These are phyloP conservation scores for Physcomitrellopsis africana DNA, from an alignment of 225 moss, liverwort and hornwort genomes.

Conservation along the genomic window DNA sequence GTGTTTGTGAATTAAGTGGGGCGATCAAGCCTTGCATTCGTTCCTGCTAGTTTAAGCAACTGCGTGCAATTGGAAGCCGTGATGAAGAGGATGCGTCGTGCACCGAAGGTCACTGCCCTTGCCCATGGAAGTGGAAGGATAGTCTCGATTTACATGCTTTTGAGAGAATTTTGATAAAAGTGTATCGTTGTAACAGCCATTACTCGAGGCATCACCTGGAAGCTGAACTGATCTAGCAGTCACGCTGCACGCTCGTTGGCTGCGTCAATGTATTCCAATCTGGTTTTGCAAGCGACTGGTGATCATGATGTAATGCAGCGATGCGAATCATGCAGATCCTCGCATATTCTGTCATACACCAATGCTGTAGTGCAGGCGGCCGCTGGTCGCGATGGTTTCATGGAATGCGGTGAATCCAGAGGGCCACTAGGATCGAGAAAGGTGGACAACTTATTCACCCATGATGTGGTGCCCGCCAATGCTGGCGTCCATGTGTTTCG, in stretches of 20 bases:
- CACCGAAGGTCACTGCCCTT: too few relatives aligned
- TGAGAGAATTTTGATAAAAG: too few relatives aligned
- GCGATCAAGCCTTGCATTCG: too few relatives aligned
- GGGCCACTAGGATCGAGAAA: not conserved
- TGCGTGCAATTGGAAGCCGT: too few relatives aligned
- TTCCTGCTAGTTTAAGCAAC: too few relatives aligned
- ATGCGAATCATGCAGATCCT: constrained; percentile 28
- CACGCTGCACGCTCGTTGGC: not conserved
- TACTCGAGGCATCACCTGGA: too few relatives aligned
- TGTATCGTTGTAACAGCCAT: too few relatives aligned
- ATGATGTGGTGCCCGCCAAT: constrained; percentile 29
- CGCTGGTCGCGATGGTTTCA: constrained; percentile 4
- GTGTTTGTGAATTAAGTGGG: too few relatives aligned
- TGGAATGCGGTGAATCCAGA: not conserved
- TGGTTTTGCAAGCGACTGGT: constrained; percentile 21
- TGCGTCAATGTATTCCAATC: constrained; percentile 39
- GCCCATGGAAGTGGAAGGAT: too few relatives aligned
- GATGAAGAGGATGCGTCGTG: too few relatives aligned
- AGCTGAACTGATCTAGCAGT: too few relatives aligned
- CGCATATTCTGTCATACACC: constrained; percentile 26
- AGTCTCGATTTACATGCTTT: too few relatives aligned
- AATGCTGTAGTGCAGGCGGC: constrained; percentile 28
- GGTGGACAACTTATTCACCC: constrained; percentile 1
- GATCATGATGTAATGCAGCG: constrained; percentile 21
- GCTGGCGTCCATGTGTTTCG: constrained; percentile 29